Evolutionary conservation across 2,329 filamentous ascomycete genomes (phyloP).

Genomic region (Diaporthe humulicola): DNA sequence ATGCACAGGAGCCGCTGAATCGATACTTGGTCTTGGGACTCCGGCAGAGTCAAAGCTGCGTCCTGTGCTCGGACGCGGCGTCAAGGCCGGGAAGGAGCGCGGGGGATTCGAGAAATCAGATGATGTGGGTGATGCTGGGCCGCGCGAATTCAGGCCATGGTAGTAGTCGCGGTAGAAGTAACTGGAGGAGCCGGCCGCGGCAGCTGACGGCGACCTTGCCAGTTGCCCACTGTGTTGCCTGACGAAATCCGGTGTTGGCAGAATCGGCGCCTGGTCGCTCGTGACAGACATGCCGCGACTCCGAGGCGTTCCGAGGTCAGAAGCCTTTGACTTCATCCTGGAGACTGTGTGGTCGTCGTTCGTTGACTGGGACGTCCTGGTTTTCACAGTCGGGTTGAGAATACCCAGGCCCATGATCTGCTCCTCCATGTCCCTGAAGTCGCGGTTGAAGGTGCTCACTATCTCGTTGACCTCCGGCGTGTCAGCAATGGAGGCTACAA

Average conservation of each 20-base stretch:
- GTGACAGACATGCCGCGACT: conserved; percentile 72
- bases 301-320: conserved; percentile 63
- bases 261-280: conserved; percentile 71
- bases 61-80: conserved; percentile 69
- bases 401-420: conserved; percentile 80
- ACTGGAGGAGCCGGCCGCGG: conserved; percentile 61
- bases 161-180: conserved; percentile 71
- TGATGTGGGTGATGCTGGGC: conserved; percentile 70
- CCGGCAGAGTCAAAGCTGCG: conserved; percentile 70
- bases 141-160: conserved; percentile 60
- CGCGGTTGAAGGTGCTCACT: conserved; percentile 80
- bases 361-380: conserved; percentile 69
- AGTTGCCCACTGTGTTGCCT: conserved; percentile 77
- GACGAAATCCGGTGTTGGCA: conserved; percentile 76
- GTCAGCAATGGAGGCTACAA: conserved; percentile 76
- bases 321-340: conserved; percentile 63
- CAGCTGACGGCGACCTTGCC: conserved; percentile 64
- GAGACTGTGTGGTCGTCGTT: conserved; percentile 67
- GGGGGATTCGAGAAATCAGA: conserved; percentile 66
- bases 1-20: conserved; percentile 51
- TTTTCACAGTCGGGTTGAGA: conserved; percentile 79
- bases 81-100: conserved; percentile 59
- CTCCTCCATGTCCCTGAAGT: conserved; percentile 82
- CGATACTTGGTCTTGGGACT: conserved; percentile 64
- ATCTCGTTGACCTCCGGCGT: conserved; percentile 80